Conservation (phyloP, 2,329 filamentous ascomycete genomes). For the Didymella arachidicola region DNA sequence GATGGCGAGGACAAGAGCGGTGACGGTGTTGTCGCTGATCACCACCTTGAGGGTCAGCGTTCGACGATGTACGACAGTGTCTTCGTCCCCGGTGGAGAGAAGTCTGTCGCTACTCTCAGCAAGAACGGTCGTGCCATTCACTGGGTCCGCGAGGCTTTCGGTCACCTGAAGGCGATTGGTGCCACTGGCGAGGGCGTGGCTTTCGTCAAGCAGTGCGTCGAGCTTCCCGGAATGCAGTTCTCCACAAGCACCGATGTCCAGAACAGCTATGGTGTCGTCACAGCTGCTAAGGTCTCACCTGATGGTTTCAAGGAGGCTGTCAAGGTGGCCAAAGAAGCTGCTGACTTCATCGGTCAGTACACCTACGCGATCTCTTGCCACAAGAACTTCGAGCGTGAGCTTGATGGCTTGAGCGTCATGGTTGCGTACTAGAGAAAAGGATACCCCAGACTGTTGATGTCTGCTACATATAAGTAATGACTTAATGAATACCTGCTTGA, state of each 20-base stretch:
- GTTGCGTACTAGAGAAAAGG: conserved; percentile 68
- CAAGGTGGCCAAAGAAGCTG: conserved; percentile 70
- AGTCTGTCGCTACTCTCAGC: conserved; percentile 68
- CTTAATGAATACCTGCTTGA: background rate
- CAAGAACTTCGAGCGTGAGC: conserved; percentile 75
- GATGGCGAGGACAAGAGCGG: conserved; percentile 63
- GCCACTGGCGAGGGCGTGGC: conserved; percentile 76
- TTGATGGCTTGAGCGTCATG: conserved; percentile 71
- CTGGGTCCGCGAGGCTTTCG: conserved; percentile 82
- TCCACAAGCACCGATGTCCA: conserved; percentile 61
- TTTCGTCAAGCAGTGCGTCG: conserved; percentile 62
- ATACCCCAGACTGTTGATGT: conserved; percentile 11
- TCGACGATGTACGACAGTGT: conserved; percentile 83
- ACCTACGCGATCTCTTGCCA: conserved; percentile 74
- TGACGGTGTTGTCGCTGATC: conserved; percentile 69
- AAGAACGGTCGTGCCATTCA: conserved; percentile 77
- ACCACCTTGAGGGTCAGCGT: conserved; percentile 81
- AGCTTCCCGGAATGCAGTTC: conserved; percentile 59
- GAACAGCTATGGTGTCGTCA: conserved; percentile 81
- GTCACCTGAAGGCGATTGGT: conserved; percentile 80
- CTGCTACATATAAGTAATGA: conserved; percentile 4
- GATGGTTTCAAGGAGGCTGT: conserved; percentile 68
- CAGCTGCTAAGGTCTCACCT: conserved; percentile 62
- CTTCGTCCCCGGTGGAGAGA: conserved; percentile 75
- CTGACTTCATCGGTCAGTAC: conserved; percentile 75